These are phyloP conservation scores for Coemansia sp. DNA, from an alignment of 371 early-diverging fungal genomes.

Conservation along the genomic window DNA sequence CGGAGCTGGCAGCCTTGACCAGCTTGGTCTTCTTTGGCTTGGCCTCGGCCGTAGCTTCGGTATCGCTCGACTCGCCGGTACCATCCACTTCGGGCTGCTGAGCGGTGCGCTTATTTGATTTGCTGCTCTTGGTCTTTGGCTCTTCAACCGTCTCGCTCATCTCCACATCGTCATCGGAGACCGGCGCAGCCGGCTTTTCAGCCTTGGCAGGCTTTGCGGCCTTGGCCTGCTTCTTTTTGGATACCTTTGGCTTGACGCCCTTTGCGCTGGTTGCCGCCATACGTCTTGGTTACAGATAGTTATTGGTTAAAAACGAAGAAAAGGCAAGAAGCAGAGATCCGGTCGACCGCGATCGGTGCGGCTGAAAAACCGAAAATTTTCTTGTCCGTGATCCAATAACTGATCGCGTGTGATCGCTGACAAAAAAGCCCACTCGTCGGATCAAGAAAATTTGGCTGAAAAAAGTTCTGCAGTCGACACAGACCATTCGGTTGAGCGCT, in stretches of 20 bases:
- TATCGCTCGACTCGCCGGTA: not conserved
- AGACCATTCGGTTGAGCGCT: too few relatives aligned
- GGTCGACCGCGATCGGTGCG: too few relatives aligned
- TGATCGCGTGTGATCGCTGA: not conserved
- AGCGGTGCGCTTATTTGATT: slow-evolving; percentile 9
- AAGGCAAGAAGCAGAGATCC: not conserved
- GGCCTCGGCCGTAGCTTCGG: not conserved
- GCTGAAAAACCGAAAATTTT: not conserved
- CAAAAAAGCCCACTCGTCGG: not conserved
- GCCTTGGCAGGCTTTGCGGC: slow-evolving; percentile 7
- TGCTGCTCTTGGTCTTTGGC: slow-evolving; percentile 1
- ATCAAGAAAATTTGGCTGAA: not conserved
- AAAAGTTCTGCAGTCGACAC: too few relatives aligned
- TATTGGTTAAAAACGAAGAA: not conserved
- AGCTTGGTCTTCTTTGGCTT: slow-evolving; percentile 3
- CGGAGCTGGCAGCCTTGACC: slow-evolving; percentile 2
- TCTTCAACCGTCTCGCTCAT: slow-evolving; percentile 1
- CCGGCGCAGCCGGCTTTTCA: slow-evolving; percentile 1
- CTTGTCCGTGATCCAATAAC: not conserved
- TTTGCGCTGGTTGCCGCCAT: slow-evolving; percentile 4
- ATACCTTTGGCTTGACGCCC: not conserved
- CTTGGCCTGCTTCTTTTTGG: slow-evolving; percentile 11
- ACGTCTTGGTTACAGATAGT: not conserved
- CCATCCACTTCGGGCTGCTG: not conserved
- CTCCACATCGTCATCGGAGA: slow-evolving; percentile 6